phyloP scores from a whole-genome alignment of 768 basidiomycete genomes.

The Mrakia hoshinonis region DNA sequence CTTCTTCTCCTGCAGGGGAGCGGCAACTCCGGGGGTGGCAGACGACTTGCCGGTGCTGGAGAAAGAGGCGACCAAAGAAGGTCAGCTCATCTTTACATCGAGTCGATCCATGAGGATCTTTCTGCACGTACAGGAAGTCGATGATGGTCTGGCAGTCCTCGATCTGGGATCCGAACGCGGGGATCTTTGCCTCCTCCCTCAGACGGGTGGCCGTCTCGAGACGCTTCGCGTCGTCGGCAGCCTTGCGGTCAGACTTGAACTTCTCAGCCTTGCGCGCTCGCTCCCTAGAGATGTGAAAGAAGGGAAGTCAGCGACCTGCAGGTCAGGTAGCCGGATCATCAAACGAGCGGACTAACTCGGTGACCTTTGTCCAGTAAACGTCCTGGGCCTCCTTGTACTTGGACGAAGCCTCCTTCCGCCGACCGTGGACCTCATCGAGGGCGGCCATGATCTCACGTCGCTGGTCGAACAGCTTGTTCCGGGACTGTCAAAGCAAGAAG shows the following conservation, averaged over 20 bases:
- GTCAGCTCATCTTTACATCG: conserved; percentile 41
- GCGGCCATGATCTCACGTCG: conserved; percentile 59
- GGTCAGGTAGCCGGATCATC: too few relatives aligned
- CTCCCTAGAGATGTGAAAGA: conserved; percentile 34
- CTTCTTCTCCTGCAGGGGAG: conserved; percentile 26
- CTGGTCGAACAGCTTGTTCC: conserved; percentile 72
- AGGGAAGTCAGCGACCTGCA: not conserved
- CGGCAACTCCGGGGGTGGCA: not conserved
- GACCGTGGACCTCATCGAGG: conserved; percentile 33
- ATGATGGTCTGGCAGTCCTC: conserved; percentile 94
- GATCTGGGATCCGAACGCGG: conserved; percentile 85
- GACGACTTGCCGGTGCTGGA: conserved; percentile 38
- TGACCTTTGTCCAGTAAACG: conserved; percentile 28
- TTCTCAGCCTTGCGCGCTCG: conserved; percentile 66
- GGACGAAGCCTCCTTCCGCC: conserved; percentile 24
- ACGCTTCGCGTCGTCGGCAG: conserved; percentile 68
- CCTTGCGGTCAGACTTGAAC: conserved; percentile 62
- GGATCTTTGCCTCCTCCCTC: conserved; percentile 78
- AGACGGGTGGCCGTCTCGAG: conserved; percentile 68
- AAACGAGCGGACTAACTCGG: conserved; percentile 8
- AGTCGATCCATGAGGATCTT: conserved; percentile 45
- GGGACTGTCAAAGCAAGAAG: conserved; percentile 40
- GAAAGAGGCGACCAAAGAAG: conserved; percentile 53
- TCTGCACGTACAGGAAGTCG: conserved; percentile 57
- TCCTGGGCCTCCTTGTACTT: conserved; percentile 31